Base-by-base conservation (phyloP, 2,329 filamentous ascomycete genomes). In the Tolypocladium sp. region DNA sequence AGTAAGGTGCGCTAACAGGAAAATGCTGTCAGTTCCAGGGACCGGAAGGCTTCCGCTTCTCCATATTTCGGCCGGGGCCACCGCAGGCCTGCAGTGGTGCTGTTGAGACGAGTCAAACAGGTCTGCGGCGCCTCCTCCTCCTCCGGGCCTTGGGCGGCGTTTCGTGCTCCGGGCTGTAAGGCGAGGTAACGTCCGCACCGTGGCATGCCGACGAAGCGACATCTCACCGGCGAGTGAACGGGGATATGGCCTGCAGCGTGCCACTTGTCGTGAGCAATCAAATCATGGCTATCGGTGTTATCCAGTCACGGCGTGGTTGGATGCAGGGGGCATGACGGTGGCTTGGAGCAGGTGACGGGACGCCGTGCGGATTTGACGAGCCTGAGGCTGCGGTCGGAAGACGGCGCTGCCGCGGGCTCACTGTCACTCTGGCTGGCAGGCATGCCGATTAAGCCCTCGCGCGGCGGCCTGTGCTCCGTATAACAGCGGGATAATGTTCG, bases 311-410 rank as follows among this genome's bases (percentile, higher is more conserved):
- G 55, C 38, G 38, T 41, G 49, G 51, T 25, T 40, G 56, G 42
- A 57, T 55, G 56, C 58, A 58, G 58, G 58, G 58, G 56, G 51
- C n/a, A 20, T 30, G 46, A 42, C 12, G 55, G 33, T 57, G 56
- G 40, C 46, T 44, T 42, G 55, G 37, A 30, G 40, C 55, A 56
- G 42, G 46, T 57, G 56, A 57, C 42, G 42, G 25, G 56, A 57
- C 17, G 35, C 56, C 22, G 33, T 38, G 42, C 30, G 38, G 55
- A 55, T 41, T 33, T 41, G 38, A 33, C 25, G 25, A 15, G 2
- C 27, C 15, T 7, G 25, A 46, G 22, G 42, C 22, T 44, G 9
- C 44, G 44, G 22, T 7, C 44, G 22, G 25, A 46, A 20, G 42
- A 22, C 42, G 44, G 13, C 41, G 7, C n/a, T 22, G 41, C 2